Conservation (phyloP, 225 moss, liverwort and hornwort genomes). For the Takakia lepidozioides region DNA sequence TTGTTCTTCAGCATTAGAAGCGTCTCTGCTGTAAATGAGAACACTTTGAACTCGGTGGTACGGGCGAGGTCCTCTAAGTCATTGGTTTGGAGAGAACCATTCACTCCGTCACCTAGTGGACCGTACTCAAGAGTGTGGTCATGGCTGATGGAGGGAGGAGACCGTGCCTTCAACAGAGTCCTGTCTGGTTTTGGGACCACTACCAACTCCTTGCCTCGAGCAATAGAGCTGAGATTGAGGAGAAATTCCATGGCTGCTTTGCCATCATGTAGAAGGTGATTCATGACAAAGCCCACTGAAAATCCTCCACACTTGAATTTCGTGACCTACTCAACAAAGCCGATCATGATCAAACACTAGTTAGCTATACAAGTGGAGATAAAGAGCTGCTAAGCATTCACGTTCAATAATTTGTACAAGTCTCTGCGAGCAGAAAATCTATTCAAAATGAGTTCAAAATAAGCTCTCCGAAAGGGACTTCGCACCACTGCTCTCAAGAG, state of each 20-base stretch:
- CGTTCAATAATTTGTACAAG: no score
- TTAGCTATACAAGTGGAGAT: no score
- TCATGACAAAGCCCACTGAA: neutral
- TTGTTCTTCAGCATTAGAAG: neutral
- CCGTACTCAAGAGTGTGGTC: no score
- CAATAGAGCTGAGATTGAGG: neutral
- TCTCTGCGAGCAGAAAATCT: no score
- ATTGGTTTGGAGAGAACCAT: neutral
- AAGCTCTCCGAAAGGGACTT: no score
- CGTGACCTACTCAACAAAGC: neutral
- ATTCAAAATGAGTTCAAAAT: no score
- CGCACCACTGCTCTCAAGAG: no score
- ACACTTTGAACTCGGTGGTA: no score
- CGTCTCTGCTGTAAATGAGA: neutral
- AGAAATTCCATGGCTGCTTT: neutral
- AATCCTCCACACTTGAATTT: conserved; percentile 3
- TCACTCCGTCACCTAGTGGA: neutral
- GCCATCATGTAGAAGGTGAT: neutral
- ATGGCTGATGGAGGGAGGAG: no score
- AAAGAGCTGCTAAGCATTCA: no score
- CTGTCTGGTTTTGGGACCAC: neutral
- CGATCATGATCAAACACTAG: no score
- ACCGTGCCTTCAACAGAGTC: neutral
- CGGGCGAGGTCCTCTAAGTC: no score
- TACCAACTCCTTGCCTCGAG: neutral